Percentiles rank a stretch among this genome's conserved stretches.
These are phyloP conservation scores for Yamagishiella unicocca DNA, from an alignment of 139 green algal species.

Conservation along the genomic window DNA sequence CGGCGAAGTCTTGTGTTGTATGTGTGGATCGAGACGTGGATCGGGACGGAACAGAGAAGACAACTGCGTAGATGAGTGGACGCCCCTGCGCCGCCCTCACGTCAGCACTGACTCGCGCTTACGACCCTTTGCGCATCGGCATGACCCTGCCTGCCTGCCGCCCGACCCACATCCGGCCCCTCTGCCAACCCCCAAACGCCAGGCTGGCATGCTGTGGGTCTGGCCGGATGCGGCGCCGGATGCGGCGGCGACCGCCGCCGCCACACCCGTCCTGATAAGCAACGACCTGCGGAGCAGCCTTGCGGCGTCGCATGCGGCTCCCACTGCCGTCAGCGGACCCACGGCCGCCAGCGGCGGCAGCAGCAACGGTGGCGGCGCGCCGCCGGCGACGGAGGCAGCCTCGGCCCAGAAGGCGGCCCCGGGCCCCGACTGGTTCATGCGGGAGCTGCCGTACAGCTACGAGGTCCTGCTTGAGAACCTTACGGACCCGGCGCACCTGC, in stretches of 20 bases:
- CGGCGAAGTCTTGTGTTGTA: background rate
- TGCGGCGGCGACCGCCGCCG: background rate
- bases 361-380: no score
- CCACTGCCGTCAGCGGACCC: no score
- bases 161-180: no score
- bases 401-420: background rate
- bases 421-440: constrained; percentile 23
- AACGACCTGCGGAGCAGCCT: background rate
- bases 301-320: no score
- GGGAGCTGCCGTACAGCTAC: constrained; percentile 50
- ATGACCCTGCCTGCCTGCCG: background rate
- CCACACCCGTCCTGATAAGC: background rate
- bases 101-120: background rate
- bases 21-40: background rate
- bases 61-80: no score
- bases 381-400: background rate
- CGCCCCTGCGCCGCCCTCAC: background rate
- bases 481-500: constrained; percentile 42
- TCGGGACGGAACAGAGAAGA: background rate
- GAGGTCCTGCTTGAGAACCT: constrained; percentile 55
- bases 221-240: constrained; percentile 27
- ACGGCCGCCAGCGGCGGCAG: no score
- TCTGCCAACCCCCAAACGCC: background rate
- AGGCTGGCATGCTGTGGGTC: constrained; percentile 45
- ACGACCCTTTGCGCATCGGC: background rate